Percentiles rank a stretch among this genome's conserved stretches.
phyloP scores from a whole-genome alignment of 805 yeast genomes.

The Candida ulmi region DNA sequence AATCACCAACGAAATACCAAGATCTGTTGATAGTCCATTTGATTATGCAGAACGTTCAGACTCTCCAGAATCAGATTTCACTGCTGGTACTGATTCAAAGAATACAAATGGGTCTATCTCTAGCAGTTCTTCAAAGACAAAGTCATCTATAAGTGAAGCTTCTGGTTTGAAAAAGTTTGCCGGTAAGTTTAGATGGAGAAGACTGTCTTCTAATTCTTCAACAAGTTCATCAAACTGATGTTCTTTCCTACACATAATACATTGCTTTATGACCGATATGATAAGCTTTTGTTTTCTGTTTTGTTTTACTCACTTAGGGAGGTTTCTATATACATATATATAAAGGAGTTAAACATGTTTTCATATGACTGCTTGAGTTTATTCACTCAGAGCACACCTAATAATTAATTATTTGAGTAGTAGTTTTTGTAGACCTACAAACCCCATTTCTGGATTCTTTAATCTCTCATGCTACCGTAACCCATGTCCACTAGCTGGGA shows the following conservation, averaged over 20 bases:
- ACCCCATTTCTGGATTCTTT: too few species aligned
- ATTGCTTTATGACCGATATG: neutral
- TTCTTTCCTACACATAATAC: neutral
- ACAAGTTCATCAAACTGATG: slow-evolving; percentile 10
- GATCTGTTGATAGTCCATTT: neutral
- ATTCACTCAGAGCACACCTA: too few species aligned
- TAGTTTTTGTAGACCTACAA: too few species aligned
- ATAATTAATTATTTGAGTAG: too few species aligned
- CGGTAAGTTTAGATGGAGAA: slow-evolving; percentile 24
- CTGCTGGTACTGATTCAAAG: neutral
- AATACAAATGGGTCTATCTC: neutral
- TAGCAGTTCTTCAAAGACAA: slow-evolving; percentile 1
- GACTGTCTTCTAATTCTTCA: slow-evolving; percentile 22
- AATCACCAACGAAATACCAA: slow-evolving; percentile 1
- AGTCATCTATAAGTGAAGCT: slow-evolving; percentile 10
- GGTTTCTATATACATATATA: neutral
- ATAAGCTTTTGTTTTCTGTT: neutral
- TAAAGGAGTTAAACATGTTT: too few species aligned
- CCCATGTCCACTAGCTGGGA: too few species aligned
- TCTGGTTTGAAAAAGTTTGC: slow-evolving; percentile 23
- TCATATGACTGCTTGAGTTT: too few species aligned
- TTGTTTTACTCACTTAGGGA: neutral
- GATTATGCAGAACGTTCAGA: slow-evolving; percentile 1
- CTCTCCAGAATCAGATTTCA: slow-evolving; percentile 1
- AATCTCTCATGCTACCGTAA: too few species aligned